Evolutionary conservation across 2,329 filamentous ascomycete genomes (phyloP), one percentile per base, ranked within the genome.

Genomic region (Didymellaceae sp.): DNA sequence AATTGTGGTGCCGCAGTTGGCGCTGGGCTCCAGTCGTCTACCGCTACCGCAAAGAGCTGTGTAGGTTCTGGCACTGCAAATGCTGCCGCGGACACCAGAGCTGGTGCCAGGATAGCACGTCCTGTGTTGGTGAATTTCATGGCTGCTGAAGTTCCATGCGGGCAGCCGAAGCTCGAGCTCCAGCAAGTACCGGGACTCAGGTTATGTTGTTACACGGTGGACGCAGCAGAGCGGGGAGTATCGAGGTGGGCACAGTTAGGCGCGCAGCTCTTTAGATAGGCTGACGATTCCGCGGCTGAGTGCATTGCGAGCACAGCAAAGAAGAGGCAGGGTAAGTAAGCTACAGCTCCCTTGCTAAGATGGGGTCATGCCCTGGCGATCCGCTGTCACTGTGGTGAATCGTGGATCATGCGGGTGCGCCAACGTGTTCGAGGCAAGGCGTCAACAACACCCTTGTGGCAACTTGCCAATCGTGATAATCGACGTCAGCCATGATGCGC

Each of bases 31-130:
- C 66, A 71, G 9, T 40, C 54, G 40, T 70, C 63, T 30, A 43
- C 42, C 31, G 45, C 57, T 16, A 66, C 56, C 6, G 59, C 53
- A 14, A 61, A 53, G 10, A 55, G 47, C 2, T 59, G 47, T 2
- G 70, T 73, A 1, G 69, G 67, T 37, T 63, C 58, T 32, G 69
- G 66, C 16, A 63, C 34, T 21, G 59, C 52, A n/a, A 68, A 62
- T 13, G 67, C 68, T 47, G 61, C 59, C 26, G 66, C 65, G 11
- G 50, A 53, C 32, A 48, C 61, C 13, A 62, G 43, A 16, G 60
- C 57, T 21, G 66, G 65, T 28, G 63, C 67, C 47, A 73, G 48
- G 30, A 71, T 52, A 42, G 64, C 66, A 52, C 57, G 65, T 25
- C 62, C 46, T 24, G 58, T 51, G 53, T 59, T 52, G 31, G 37